Conservation (phyloP, 2,329 filamentous ascomycete species). For the Colletotrichum nymphaeae region DNA sequence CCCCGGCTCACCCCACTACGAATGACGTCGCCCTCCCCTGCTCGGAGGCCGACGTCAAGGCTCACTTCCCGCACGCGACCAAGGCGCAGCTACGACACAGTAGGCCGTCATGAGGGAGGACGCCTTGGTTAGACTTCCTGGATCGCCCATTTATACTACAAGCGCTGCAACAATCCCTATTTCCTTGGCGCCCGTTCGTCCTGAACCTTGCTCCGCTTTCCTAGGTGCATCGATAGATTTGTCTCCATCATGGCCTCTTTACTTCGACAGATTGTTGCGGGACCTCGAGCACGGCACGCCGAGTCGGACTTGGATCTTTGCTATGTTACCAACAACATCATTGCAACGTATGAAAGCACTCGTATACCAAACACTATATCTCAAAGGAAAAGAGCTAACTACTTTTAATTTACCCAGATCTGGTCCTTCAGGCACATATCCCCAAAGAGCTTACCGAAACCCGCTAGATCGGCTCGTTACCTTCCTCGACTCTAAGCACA, state of each 20-base stretch:
- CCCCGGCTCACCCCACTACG: conserved; percentile 26
- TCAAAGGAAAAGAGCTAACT: not conserved
- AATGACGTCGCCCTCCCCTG: conserved; percentile 28
- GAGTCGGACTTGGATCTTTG: conserved; percentile 94
- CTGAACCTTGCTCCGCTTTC: conserved; percentile 25
- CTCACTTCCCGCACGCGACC: conserved; percentile 23
- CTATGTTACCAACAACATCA: conserved; percentile 89
- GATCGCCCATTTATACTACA: conserved; percentile 9
- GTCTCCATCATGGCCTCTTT: conserved; percentile 72
- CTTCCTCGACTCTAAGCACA: conserved; percentile 89
- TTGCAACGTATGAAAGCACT: conserved; percentile 63
- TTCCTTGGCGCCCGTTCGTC: conserved; percentile 8
- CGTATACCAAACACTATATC: conserved; percentile 44
- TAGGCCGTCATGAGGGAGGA: conserved; percentile 16
- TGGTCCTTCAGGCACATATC: conserved; percentile 89
- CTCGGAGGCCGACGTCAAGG: conserved; percentile 26
- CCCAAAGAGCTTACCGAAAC: conserved; percentile 92
- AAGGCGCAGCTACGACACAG: conserved; percentile 17
- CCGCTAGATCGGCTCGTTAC: conserved; percentile 87
- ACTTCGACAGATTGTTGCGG: conserved; percentile 90
- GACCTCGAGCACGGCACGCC: conserved; percentile 83
- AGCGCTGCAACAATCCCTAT: conserved; percentile 18
- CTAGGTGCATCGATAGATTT: conserved; percentile 9
- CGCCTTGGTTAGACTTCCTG: not conserved
- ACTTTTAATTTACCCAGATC: conserved; percentile 68